Percentiles rank a stretch among this genome's conserved stretches.
These are phyloP conservation scores for Yarrowia yakushimensis DNA, from an alignment of 805 yeast genomes.

Conservation along the genomic window DNA sequence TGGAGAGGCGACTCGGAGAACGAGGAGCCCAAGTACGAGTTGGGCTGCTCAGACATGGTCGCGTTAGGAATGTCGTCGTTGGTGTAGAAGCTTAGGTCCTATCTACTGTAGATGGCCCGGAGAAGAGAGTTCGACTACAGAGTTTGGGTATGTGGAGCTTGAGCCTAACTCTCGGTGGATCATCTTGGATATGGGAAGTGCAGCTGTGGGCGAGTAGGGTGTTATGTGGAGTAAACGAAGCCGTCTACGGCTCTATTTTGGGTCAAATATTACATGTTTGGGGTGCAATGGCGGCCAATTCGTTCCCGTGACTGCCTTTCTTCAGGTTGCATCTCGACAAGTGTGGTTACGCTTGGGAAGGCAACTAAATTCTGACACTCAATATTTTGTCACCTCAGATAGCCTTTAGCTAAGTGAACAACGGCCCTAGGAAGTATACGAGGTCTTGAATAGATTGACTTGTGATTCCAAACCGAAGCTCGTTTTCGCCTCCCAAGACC, in stretches of 20 bases:
- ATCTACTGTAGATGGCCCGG: conserved; percentile 3
- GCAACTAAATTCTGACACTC: too few species aligned
- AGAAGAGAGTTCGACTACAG: conserved; percentile 6
- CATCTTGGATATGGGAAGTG: too few species aligned
- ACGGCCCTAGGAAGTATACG: background rate
- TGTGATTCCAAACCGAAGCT: too few species aligned
- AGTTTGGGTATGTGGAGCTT: background rate
- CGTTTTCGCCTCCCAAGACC: background rate
- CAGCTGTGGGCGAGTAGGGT: too few species aligned
- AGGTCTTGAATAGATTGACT: too few species aligned
- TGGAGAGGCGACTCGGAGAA: conserved; percentile 22
- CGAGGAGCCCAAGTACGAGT: conserved; percentile 19
- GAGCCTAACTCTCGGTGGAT: background rate
- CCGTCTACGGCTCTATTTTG: too few species aligned
- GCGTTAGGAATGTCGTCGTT: background rate
- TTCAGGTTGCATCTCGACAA: too few species aligned
- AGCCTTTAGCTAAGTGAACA: background rate
- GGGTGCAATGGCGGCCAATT: too few species aligned
- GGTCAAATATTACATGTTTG: too few species aligned
- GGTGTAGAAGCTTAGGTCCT: background rate
- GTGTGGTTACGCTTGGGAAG: background rate
- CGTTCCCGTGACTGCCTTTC: too few species aligned
- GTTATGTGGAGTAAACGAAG: too few species aligned
- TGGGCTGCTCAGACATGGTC: conserved; percentile 9
- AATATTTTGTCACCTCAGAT: background rate